Base-by-base conservation (phyloP, 1,284 basidiomycete species). In the Microstroma glucosiphilum region DNA sequence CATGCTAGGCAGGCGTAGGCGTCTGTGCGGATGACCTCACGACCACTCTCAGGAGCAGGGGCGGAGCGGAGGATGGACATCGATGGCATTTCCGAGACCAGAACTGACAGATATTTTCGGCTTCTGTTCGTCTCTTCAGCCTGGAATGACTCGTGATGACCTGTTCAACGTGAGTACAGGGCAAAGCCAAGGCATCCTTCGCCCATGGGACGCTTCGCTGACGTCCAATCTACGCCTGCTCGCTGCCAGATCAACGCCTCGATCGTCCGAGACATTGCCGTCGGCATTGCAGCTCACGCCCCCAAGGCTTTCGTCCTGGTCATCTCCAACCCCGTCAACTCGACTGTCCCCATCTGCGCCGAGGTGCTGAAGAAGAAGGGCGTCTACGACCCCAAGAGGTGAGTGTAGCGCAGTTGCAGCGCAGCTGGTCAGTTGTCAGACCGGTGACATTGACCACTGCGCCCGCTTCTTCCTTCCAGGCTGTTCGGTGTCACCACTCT, bases 401-500 rank as follows among this genome's bases (percentile, higher is more conserved):
- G 60, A 66, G 82, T 89, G 69, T 89, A 9, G 88, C 75, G 88
- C 42, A 54, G 4, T 42, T 19, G 19, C 57, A 55, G 46, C 48
- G 71, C 25, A 46, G 55, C 25, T 21, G 11, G 23, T 9, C 6
- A 17, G 26, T 13, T 4, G 7, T 21, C 43, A 37, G 25, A n/a
- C 57, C 37, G 17, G 43, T 40, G n/a, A 58, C 19, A 6, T 40
- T 54, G 43, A 56, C 40, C 2, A 23, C 30, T 37, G 4, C 9
- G 4, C 30, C 19, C n/a, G 42, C 48, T 42, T 2, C 30, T 62
- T 12, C 43, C 43, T 55, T 54, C 48, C 64, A 91, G 91, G 72
- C 80, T 98, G 69, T 97, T 97, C 79, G 96, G 94, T 85, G 92
- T 97, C 58, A 97, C 96, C 64, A 97, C 96, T 42, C 86, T 99